phyloP scores from a whole-genome alignment of 2,329 filamentous ascomycete species.

The Pestalotiopsis sp. region DNA sequence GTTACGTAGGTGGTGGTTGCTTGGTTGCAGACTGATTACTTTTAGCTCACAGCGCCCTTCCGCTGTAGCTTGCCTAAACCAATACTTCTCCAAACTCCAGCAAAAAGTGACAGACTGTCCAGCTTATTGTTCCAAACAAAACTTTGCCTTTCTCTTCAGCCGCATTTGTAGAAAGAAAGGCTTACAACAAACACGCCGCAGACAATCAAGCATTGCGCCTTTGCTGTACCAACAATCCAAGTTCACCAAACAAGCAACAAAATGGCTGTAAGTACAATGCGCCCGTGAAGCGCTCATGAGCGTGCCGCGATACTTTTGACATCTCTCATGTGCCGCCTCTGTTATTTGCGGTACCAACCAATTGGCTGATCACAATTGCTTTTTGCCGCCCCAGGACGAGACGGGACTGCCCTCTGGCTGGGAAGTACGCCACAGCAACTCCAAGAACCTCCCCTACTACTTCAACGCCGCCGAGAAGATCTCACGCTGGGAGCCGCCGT shows the following conservation, averaged over 20 bases:
- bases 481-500: conserved; percentile 93
- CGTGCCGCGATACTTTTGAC: neutral
- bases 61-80: neutral
- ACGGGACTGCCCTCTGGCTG: conserved; percentile 83
- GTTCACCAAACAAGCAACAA: neutral
- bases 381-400: conserved; percentile 56
- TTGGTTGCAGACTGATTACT: neutral
- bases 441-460: conserved; percentile 98
- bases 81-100: neutral
- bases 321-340: neutral
- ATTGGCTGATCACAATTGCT: neutral
- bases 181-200: neutral
- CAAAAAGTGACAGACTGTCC: neutral
- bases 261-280: neutral
- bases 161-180: neutral
- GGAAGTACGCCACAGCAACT: conserved; percentile 98
- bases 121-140: neutral
- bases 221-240: neutral
- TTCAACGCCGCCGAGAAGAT: conserved; percentile 87
- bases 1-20: neutral
- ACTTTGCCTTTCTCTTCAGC: neutral
- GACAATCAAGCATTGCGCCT: neutral
- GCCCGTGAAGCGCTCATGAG: neutral
- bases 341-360: neutral
- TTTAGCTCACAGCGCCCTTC: neutral